phyloP scores from a whole-genome alignment of 345 rosid genomes.

The Lepidium sativum region DNA sequence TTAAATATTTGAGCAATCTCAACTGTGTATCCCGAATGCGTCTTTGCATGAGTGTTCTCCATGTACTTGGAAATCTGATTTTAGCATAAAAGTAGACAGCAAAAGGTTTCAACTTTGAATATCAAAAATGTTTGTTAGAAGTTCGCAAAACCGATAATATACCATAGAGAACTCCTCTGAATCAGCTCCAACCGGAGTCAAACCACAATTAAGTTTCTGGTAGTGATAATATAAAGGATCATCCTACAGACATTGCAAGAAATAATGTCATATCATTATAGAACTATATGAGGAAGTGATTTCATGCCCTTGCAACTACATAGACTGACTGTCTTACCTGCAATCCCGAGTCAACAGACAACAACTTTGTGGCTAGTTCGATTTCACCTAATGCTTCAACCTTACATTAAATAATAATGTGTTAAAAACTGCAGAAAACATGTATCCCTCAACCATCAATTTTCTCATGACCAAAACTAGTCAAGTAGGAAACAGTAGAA shows the following conservation, averaged over 20 bases:
- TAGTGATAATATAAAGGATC: constrained; percentile 68
- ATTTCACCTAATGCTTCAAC: constrained; percentile 93
- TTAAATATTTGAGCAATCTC: constrained; percentile 63
- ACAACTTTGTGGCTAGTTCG: constrained; percentile 78
- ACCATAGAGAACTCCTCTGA: constrained; percentile 67
- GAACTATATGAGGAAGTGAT: neutral
- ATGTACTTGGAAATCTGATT: constrained; percentile 58
- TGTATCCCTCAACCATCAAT: neutral
- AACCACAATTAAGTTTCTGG: constrained; percentile 59
- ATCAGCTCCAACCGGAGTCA: constrained; percentile 50
- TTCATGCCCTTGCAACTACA: neutral
- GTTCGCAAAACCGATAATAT: constrained; percentile 11
- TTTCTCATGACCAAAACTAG: constrained; percentile 3
- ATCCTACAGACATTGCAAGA: constrained; percentile 35
- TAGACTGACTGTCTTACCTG: constrained; percentile 38
- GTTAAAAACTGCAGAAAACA: neutral
- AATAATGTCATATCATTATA: neutral
- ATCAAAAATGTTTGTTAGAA: neutral
- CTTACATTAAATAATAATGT: constrained; percentile 31
- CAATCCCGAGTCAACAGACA: constrained; percentile 37
- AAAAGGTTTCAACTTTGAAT: neutral
- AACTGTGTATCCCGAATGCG: constrained; percentile 64
- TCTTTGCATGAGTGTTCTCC: constrained; percentile 82
- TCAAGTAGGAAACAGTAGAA: constrained; percentile 2
- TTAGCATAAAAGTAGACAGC: neutral